Evolutionary conservation across 345 rosid genomes (phyloP), one percentile per base, ranked within the genome.

Genomic region (Carallia pectinifolia): DNA sequence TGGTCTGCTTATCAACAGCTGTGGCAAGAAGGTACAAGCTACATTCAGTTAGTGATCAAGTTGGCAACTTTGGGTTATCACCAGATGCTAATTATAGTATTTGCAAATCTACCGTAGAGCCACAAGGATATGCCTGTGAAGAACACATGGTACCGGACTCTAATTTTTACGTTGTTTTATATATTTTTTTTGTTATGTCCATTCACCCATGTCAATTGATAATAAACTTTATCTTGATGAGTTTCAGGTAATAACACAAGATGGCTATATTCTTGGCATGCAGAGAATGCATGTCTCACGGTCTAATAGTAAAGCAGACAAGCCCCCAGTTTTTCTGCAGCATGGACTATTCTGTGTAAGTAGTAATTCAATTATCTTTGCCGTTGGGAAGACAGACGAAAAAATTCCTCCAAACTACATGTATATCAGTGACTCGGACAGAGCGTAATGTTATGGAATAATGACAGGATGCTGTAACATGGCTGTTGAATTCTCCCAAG

Each of bases 321-420:
- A 80, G 66, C 81, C 85, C 23, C 87, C 89, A 3, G 84, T 85
- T 72, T 73, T 85, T n/a, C 63, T 85, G 6, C 89, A 85, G 19
- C 89, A 85, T 66, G 85, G 87, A 44, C 44, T 85, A 27, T 37
- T 82, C 64, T 55, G 68, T 80, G 85, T 82, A 58, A 66, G 83
- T 64, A 53, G 27, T 34, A 16, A 2, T 59, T 16, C 15, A 23
- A 56, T 30, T 56, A 56, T 19, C 60, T 27, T 27, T 56, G 31
- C 27, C 13, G 60, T 56, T 27, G 15, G 29, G 31, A 56, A 56
- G 60, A 56, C 1, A 15, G 27, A 56, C 12, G 4, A 30, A 27
- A 27, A 23, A 15, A 44, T 44, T 44, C 17, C 12, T 13, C 16
- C 50, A 44, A 44, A 44, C 50, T 44, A 44, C 16, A 44, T 44